These are phyloP conservation scores for Penicillium robsamsonii DNA, from an alignment of 495 filamentous ascomycete genomes.

Conservation along the genomic window DNA sequence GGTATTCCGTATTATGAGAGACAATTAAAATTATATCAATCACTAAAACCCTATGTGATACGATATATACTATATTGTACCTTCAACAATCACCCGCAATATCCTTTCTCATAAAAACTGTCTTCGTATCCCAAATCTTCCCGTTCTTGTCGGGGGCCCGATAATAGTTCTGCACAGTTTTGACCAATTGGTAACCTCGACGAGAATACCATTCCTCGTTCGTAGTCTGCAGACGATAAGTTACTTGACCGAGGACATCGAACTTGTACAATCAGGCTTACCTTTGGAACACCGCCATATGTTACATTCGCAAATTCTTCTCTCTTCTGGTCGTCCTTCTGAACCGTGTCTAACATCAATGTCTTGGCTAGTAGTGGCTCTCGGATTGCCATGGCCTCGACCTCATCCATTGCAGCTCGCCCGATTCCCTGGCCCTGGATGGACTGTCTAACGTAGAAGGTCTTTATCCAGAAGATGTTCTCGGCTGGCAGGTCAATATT, in stretches of 20 bases:
- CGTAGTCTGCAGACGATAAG: conserved; percentile 10
- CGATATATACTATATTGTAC: background rate
- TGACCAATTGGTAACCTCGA: conserved; percentile 18
- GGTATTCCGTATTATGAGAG: background rate
- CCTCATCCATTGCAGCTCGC: conserved; percentile 28
- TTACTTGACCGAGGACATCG: background rate
- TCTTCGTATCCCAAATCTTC: conserved; percentile 21
- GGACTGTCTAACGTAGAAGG: conserved; percentile 23
- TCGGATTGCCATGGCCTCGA: conserved; percentile 26
- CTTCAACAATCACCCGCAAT: background rate
- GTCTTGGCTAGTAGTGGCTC: conserved; percentile 24
- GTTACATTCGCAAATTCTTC: conserved; percentile 22
- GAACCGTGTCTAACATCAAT: conserved; percentile 24
- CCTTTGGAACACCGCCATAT: conserved; percentile 22
- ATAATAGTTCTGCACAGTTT: conserved; percentile 19
- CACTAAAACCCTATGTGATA: background rate
- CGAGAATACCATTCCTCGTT: conserved; percentile 25
- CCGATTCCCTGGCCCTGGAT: conserved; percentile 29
- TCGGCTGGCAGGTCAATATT: conserved; percentile 18
- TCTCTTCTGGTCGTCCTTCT: conserved; percentile 17
- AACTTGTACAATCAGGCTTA: conserved; percentile 2
- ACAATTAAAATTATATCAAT: background rate
- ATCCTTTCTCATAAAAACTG: conserved; percentile 29
- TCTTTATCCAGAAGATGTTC: conserved; percentile 29
- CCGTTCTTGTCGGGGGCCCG: conserved; percentile 14